Evolutionary conservation across 345 rosid genomes (phyloP).

Genomic region (Gossypium sturtianum): DNA sequence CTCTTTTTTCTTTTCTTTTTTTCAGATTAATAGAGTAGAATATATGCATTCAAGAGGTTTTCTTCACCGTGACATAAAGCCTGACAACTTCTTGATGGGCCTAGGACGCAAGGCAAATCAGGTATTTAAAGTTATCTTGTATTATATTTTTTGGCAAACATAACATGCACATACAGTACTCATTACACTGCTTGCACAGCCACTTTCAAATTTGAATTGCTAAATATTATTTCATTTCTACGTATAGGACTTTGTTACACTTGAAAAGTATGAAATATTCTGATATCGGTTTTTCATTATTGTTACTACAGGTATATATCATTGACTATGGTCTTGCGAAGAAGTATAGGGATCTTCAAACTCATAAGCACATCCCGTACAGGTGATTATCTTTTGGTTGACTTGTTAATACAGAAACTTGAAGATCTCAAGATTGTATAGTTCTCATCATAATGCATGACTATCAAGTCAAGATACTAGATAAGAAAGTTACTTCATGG

Average conservation of each 20-base stretch:
- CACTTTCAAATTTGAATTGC: not conserved
- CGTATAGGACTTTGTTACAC: not conserved
- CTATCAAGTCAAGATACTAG: not conserved
- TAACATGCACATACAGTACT: not conserved
- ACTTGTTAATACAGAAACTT: not conserved
- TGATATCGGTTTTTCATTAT: not conserved
- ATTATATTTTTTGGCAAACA: not conserved
- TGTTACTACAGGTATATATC: constrained; percentile 49
- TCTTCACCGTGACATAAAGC: constrained; percentile 88
- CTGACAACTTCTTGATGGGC: constrained; percentile 86
- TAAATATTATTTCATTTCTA: not conserved
- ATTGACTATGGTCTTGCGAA: constrained; percentile 89
- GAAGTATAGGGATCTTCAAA: constrained; percentile 86
- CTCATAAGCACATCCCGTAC: constrained; percentile 81
- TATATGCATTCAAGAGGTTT: constrained; percentile 73
- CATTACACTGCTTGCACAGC: constrained; percentile 1
- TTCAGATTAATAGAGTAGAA: constrained; percentile 75
- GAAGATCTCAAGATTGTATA: not conserved
- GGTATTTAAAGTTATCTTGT: constrained; percentile 25
- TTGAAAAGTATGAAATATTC: not conserved
- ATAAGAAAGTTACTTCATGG: not conserved
- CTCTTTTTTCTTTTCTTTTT: not conserved
- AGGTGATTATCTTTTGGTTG: constrained; percentile 31
- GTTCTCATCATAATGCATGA: not conserved
- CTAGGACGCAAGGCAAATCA: constrained; percentile 83